Conservation (phyloP, 768 basidiomycete species). For the Gymnopilus junonius region DNA sequence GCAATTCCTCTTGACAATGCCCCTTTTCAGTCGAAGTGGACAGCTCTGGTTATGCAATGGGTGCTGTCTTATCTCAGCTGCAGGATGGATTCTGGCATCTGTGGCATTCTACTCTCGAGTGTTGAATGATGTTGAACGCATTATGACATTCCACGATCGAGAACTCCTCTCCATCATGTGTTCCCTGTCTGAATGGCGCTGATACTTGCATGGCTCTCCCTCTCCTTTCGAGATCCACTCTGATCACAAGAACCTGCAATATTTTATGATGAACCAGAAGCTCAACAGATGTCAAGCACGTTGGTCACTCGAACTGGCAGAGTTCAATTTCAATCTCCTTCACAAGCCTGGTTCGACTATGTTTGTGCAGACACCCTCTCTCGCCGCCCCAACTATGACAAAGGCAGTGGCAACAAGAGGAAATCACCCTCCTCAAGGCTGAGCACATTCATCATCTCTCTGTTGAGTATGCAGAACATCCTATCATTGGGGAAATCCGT, state of each 20-base stretch:
- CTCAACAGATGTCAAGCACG: conserved; percentile 44
- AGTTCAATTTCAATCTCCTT: conserved; percentile 33
- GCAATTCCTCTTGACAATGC: conserved; percentile 14
- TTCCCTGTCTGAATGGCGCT: conserved; percentile 34
- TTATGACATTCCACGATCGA: conserved; percentile 43
- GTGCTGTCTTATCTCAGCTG: conserved; percentile 43
- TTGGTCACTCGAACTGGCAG: conserved; percentile 39
- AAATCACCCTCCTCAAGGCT: neutral
- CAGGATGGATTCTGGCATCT: conserved; percentile 29
- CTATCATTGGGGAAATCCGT: conserved; percentile 4
- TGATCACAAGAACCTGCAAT: conserved; percentile 32
- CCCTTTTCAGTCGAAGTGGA: conserved; percentile 29
- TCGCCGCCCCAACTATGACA: neutral
- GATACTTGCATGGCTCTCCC: conserved; percentile 24
- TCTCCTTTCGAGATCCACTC: conserved; percentile 15
- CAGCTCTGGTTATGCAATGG: conserved; percentile 40
- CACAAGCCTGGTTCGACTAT: conserved; percentile 29
- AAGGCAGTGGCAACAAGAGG: neutral
- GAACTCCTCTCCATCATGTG: conserved; percentile 49
- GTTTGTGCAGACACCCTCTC: neutral
- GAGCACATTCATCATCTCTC: too few species aligned
- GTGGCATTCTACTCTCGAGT: conserved; percentile 38
- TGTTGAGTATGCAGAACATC: too few species aligned
- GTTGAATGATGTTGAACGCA: conserved; percentile 30
- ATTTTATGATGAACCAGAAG: conserved; percentile 38